A percentile compares a stretch with the other conserved stretches of the same genome.
Conservation (phyloP, 176 grass and related monocot species). For the Poa annua region DNA sequence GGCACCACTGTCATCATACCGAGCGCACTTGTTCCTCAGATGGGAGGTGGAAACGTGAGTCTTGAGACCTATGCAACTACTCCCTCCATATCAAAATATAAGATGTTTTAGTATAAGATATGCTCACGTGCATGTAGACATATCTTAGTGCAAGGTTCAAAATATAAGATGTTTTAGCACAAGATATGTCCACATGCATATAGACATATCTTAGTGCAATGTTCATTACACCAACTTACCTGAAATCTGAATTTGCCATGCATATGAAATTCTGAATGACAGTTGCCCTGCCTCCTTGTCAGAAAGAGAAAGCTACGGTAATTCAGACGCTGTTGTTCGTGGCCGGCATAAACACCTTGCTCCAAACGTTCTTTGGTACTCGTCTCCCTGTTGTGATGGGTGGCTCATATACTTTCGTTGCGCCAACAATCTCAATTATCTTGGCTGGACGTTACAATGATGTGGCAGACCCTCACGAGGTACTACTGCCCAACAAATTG, state of each 20-base stretch:
- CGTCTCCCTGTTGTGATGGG: conserved; percentile 85
- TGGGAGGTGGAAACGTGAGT: conserved; percentile 96
- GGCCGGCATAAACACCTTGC: conserved; percentile 92
- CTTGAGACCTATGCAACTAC: neutral
- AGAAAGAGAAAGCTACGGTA: conserved; percentile 90
- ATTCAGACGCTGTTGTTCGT: conserved; percentile 95
- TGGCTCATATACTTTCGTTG: conserved; percentile 80
- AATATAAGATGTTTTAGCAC: too few relatives aligned
- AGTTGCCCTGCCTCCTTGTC: neutral
- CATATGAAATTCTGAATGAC: neutral
- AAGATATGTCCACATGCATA: too few relatives aligned
- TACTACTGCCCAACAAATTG: conserved; percentile 21
- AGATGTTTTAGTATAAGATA: too few relatives aligned
- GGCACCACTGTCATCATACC: conserved; percentile 95
- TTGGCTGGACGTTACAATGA: conserved; percentile 81
- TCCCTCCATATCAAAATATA: too few relatives aligned
- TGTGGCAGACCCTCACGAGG: conserved; percentile 75
- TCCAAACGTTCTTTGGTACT: conserved; percentile 85
- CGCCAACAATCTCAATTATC: conserved; percentile 92
- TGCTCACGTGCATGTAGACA: too few relatives aligned
- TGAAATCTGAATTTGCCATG: neutral
- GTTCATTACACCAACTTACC: neutral
- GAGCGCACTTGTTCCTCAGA: conserved; percentile 92
- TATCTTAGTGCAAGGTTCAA: too few relatives aligned
- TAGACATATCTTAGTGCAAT: too few relatives aligned